Conservation (phyloP, 306 rosid genomes). For the Hylodesmum podocarpum region DNA sequence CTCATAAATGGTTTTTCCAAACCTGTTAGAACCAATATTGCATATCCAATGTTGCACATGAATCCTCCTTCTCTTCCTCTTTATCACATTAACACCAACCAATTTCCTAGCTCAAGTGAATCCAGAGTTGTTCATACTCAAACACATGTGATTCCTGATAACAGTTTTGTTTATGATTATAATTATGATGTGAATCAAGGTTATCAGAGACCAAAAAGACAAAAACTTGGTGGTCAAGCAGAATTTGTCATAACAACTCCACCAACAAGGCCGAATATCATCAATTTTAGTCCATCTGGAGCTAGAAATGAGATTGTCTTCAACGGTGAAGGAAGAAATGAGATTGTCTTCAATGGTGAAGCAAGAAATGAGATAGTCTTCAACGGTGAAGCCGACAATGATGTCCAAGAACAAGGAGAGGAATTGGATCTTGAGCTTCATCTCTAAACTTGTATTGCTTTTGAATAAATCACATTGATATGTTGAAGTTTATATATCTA, state of each 20-base stretch:
- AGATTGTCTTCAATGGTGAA: too few species aligned
- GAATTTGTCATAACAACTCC: neutral
- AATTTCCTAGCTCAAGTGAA: neutral
- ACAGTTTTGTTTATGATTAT: too few species aligned
- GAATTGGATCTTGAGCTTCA: conserved; percentile 39
- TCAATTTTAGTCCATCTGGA: neutral
- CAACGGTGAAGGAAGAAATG: neutral
- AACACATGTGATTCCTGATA: neutral
- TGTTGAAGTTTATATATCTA: neutral
- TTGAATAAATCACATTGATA: neutral
- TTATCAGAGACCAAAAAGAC: conserved; percentile 5
- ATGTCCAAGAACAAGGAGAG: conserved; percentile 3
- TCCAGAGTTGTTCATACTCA: neutral
- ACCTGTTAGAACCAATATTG: neutral
- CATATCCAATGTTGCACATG: too few species aligned
- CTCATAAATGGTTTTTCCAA: neutral
- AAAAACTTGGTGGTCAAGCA: neutral
- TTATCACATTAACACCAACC: neutral
- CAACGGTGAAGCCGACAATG: too few species aligned
- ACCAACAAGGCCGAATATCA: conserved; percentile 17
- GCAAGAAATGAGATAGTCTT: too few species aligned
- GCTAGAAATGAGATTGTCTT: neutral
- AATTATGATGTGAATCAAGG: neutral
- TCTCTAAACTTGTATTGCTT: conserved; percentile 26
- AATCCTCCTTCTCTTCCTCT: too few species aligned